Evolutionary conservation across 345 rosid species (phyloP).

Genomic region (Linum lewisii): DNA sequence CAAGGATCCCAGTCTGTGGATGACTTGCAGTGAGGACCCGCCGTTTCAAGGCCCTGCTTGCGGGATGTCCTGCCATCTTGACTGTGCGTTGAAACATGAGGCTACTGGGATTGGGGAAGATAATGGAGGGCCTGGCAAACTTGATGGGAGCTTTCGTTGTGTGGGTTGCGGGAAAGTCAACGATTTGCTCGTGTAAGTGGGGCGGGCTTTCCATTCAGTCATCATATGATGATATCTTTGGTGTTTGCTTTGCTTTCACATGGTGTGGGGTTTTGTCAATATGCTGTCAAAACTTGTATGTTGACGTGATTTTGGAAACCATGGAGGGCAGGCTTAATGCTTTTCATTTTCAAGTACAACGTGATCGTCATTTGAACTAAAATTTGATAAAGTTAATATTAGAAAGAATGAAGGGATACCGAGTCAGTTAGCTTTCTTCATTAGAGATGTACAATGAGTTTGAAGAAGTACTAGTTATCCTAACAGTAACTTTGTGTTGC

Average conservation of each 20-base stretch:
- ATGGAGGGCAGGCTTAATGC: background rate
- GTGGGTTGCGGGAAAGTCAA: constrained; percentile 63
- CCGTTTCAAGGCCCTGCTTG: constrained; percentile 58
- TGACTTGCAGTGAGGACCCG: constrained; percentile 62
- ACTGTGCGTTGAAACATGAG: constrained; percentile 68
- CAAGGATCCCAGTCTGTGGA: constrained; percentile 94
- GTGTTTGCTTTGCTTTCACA: background rate
- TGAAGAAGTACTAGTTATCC: no score
- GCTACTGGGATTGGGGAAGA: constrained; percentile 50
- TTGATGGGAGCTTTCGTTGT: constrained; percentile 75
- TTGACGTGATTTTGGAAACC: background rate
- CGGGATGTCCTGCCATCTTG: constrained; percentile 85
- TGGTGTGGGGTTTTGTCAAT: background rate
- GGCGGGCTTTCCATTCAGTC: constrained; percentile 3
- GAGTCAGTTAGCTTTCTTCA: no score
- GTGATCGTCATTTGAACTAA: no score
- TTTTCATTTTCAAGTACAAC: no score
- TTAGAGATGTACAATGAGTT: no score
- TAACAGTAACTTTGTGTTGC: no score
- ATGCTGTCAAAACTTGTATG: background rate
- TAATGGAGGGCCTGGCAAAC: constrained; percentile 30
- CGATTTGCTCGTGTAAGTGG: constrained; percentile 72
- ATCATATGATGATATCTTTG: background rate
- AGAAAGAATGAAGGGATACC: no score
- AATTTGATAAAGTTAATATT: no score